phyloP scores from a whole-genome alignment of 306 rosid species.

The Rosa chinensis region DNA sequence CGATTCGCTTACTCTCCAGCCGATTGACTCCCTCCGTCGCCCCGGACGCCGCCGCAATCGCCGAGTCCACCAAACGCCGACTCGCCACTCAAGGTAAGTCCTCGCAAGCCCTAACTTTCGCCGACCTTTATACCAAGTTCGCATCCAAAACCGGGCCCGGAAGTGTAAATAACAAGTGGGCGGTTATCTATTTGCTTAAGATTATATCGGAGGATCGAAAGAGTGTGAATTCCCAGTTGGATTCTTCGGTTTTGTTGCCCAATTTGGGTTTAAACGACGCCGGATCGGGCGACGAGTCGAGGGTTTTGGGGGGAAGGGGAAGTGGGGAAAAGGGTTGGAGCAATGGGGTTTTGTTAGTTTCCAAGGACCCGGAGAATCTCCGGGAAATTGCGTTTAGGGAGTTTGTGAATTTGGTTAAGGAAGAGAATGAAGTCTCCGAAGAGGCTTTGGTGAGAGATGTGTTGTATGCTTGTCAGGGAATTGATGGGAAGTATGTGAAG shows the following conservation, averaged over 20 bases:
- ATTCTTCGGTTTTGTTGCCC: constrained; percentile 58
- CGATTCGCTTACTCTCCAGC: constrained; percentile 79
- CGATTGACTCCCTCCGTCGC: constrained; percentile 74
- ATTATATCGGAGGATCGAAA: constrained; percentile 71
- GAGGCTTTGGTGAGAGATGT: constrained; percentile 88
- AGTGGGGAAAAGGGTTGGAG: constrained; percentile 49
- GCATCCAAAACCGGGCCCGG: constrained; percentile 65
- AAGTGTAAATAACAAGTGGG: constrained; percentile 87
- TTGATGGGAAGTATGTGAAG: constrained; percentile 77
- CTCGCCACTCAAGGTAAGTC: constrained; percentile 88
- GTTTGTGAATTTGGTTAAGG: constrained; percentile 61
- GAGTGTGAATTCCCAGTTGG: constrained; percentile 34
- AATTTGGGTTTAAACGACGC: constrained; percentile 41
- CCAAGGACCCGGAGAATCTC: constrained; percentile 72
- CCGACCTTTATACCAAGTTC: constrained; percentile 81
- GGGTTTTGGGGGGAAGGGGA: constrained; percentile 26
- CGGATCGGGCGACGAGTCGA: constrained; percentile 34
- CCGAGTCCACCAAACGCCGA: constrained; percentile 83
- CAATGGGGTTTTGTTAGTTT: constrained; percentile 66
- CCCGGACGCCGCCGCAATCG: constrained; percentile 85
- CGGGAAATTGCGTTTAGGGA: constrained; percentile 73
- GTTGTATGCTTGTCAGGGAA: constrained; percentile 89
- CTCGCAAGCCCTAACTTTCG: constrained; percentile 85
- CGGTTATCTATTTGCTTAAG: constrained; percentile 73
- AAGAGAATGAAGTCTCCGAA: constrained; percentile 74